Conservation (phyloP, 2,329 filamentous ascomycete genomes). For the Stagonosporopsis vannaccii region DNA sequence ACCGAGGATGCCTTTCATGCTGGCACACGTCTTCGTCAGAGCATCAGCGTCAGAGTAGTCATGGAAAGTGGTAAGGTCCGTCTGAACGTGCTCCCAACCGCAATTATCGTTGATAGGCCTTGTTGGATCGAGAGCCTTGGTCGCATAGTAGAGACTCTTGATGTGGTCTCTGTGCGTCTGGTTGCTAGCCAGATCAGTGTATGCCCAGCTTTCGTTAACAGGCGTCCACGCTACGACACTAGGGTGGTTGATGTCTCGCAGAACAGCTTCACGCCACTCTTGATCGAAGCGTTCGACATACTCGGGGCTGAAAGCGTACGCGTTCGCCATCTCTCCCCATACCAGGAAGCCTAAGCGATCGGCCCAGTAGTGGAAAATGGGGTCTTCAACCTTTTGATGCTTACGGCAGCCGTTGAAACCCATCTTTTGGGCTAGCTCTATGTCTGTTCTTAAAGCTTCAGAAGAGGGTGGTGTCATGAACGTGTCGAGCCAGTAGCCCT, state of each 20-base stretch:
- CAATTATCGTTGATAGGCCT: constrained; percentile 75
- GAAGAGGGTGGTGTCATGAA: constrained; percentile 65
- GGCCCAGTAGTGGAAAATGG: constrained; percentile 67
- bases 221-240: constrained; percentile 72
- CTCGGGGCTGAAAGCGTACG: constrained; percentile 66
- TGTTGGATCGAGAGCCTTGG: constrained; percentile 69
- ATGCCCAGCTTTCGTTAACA: constrained; percentile 71
- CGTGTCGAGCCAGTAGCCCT: constrained; percentile 69
- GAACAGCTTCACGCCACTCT: constrained; percentile 70
- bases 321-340: constrained; percentile 71
- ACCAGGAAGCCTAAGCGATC: constrained; percentile 68
- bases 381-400: constrained; percentile 71
- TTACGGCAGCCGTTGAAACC: constrained; percentile 71
- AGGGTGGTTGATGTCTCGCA: constrained; percentile 71
- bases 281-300: constrained; percentile 67
- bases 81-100: constrained; percentile 72
- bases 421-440: constrained; percentile 50
- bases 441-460: constrained; percentile 49
- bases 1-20: constrained; percentile 62
- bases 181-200: constrained; percentile 64
- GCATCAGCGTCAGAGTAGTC: constrained; percentile 68
- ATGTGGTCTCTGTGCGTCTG: constrained; percentile 69
- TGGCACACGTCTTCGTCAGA: constrained; percentile 63
- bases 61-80: constrained; percentile 72
- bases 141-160: constrained; percentile 68